Percentiles rank a stretch among this genome's conserved stretches.
These are phyloP conservation scores for Amanita pseudoporphyria DNA, from an alignment of 768 basidiomycete species.

Conservation along the genomic window DNA sequence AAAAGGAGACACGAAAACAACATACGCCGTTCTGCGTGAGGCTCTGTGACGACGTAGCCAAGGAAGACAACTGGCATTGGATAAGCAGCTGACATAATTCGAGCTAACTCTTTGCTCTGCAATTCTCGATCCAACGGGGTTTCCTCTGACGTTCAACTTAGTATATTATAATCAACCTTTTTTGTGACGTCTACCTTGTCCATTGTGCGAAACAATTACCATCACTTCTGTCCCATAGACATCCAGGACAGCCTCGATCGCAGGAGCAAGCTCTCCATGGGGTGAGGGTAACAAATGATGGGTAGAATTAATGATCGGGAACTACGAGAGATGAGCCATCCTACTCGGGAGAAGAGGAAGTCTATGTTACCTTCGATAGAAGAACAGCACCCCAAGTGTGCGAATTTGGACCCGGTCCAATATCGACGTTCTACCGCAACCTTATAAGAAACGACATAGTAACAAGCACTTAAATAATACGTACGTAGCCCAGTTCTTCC, in stretches of 20 bases:
- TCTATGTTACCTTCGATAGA: slow-evolving; percentile 53
- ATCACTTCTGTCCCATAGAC: slow-evolving; percentile 69
- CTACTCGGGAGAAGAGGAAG: background rate
- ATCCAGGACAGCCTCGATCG: slow-evolving; percentile 79
- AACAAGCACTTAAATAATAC: slow-evolving; percentile 15
- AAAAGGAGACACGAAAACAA: slow-evolving; percentile 8
- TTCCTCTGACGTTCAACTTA: slow-evolving; percentile 48
- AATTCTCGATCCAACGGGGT: slow-evolving; percentile 83
- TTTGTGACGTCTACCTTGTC: slow-evolving; percentile 56
- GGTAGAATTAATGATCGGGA: slow-evolving; percentile 78
- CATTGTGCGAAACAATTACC: slow-evolving; percentile 86
- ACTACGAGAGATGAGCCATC: slow-evolving; percentile 29
- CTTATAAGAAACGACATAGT: slow-evolving; percentile 4
- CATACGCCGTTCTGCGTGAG: slow-evolving; percentile 54
- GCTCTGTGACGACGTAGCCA: slow-evolving; percentile 72
- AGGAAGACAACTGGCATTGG: slow-evolving; percentile 72
- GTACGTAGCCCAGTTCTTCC: slow-evolving; percentile 75
- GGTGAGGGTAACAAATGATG: slow-evolving; percentile 88
- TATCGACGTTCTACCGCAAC: slow-evolving; percentile 63
- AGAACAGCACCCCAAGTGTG: slow-evolving; percentile 88
- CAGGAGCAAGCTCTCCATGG: slow-evolving; percentile 77
- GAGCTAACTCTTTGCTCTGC: slow-evolving; percentile 71
- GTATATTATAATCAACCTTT: background rate
- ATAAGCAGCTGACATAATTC: slow-evolving; percentile 63
- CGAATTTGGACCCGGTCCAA: slow-evolving; percentile 80